Conservation (phyloP, 306 rosid genomes). For the Lathyrus oleraceus region DNA sequence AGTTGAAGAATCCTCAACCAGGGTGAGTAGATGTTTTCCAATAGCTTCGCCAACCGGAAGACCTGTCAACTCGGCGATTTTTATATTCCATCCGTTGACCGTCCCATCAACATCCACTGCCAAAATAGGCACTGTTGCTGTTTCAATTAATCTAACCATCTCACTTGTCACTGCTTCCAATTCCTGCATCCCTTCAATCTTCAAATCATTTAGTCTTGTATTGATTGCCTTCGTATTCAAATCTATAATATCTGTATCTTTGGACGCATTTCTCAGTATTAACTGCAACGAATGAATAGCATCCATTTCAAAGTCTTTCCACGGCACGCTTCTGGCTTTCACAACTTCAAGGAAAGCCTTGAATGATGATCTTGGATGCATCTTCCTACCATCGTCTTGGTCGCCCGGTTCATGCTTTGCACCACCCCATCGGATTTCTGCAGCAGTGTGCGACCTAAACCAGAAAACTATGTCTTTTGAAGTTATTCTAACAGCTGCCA, state of each 20-base stretch:
- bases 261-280: conserved; percentile 81
- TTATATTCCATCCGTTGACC: conserved; percentile 90
- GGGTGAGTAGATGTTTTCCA: conserved; percentile 73
- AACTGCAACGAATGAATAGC: conserved; percentile 98
- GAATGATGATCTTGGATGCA: conserved; percentile 98
- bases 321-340: conserved; percentile 72
- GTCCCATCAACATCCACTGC: conserved; percentile 84
- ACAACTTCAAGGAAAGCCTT: conserved; percentile 97
- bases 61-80: conserved; percentile 88
- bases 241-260: conserved; percentile 47
- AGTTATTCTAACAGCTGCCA: conserved; percentile 92
- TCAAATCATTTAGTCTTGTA: conserved; percentile 63
- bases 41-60: conserved; percentile 80
- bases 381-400: conserved; percentile 69
- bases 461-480: conserved; percentile 73
- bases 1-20: conserved; percentile 81
- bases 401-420: conserved; percentile 89
- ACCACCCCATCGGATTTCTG: conserved; percentile 94
- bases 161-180: conserved; percentile 90
- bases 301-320: conserved; percentile 97
- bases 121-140: conserved; percentile 91
- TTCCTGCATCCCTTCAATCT: conserved; percentile 87
- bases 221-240: conserved; percentile 48
- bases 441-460: conserved; percentile 87
- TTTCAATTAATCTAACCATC: conserved; percentile 93